Base-by-base conservation (phyloP, 2,329 filamentous ascomycete species). In the Epichloe amarillans region DNA sequence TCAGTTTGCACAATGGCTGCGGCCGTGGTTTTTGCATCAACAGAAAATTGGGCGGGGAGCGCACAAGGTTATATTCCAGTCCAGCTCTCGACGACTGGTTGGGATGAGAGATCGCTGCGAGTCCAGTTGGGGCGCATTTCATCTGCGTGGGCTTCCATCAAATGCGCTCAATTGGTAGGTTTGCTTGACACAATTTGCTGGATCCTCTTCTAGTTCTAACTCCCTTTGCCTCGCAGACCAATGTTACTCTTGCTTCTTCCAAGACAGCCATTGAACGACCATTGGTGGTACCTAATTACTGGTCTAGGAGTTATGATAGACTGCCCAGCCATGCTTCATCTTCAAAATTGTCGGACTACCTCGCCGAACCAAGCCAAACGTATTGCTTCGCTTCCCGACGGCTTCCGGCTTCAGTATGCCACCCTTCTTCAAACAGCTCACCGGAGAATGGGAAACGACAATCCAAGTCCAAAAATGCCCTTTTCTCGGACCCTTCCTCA, bases 1-100 rank as follows among this genome's bases (percentile, higher is more conserved):
- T 65, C 60, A 66, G 69, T 65, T 69, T 64, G 64, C 72, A 75
- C 61, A 64, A 80, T 80, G 76, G 75, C 76, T 65, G 66, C 73
- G 64, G 70, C 69, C 68, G 67, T 69, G 58, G 67, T 76, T 67
- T 61, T 71, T 64, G 62, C 64, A 55, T 67, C 65, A 58, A 67
- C 62, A 64, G 67, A 63, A 62, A 64, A 61, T 64, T 70, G 65
- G 67, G 65, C 61, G 66, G 66, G 59, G 59, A 69, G 60, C 63
- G 64, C 54, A 58, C 65, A 61, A 69, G 66, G 64, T 56, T 69
- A 57, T 60, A 58, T 57, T 60, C 60, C 62, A 56, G 63, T 55
- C 60, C 64, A 45, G 54, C 59, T 53, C 62, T 65, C 58, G 61
- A 65, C 59, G 61, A 66, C 47, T 56, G 49, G 44, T 35, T 57